phyloP scores from a whole-genome alignment of 371 early-diverging fungal genomes.

The Mucor circinelloides region DNA sequence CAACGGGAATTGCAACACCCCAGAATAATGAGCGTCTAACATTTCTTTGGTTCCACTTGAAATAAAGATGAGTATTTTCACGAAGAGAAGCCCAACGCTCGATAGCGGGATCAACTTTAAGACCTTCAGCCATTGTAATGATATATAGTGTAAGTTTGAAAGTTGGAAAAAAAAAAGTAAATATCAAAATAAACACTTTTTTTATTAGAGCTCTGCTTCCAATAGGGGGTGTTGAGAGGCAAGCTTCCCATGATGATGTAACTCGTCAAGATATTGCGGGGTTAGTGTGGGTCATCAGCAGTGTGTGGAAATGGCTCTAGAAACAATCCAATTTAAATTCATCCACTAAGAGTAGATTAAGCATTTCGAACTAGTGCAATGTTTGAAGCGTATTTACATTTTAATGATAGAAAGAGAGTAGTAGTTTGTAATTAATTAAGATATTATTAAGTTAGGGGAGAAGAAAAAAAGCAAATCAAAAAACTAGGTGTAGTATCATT shows the following conservation, averaged over 20 bases:
- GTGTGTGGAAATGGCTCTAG: background rate
- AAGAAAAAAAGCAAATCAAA: background rate
- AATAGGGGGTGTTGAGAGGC: background rate
- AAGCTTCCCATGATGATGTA: background rate
- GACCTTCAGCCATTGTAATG: slow-evolving; percentile 36
- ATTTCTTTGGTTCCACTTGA: slow-evolving; percentile 56
- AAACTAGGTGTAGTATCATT: background rate
- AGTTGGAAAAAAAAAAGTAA: slow-evolving; percentile 8
- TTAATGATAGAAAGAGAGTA: background rate
- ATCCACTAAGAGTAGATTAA: background rate
- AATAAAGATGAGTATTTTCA: slow-evolving; percentile 63
- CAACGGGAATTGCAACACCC: slow-evolving; percentile 58
- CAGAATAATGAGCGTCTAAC: slow-evolving; percentile 47
- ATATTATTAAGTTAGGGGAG: background rate
- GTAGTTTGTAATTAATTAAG: background rate
- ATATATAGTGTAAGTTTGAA: slow-evolving; percentile 15
- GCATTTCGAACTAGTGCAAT: background rate
- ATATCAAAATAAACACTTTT: background rate
- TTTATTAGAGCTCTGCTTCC: background rate
- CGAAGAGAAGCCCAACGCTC: slow-evolving; percentile 70
- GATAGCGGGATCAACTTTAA: slow-evolving; percentile 61
- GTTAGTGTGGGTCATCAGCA: background rate
- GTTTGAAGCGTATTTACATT: background rate
- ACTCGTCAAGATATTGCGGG: background rate
- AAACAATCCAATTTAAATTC: background rate